These are phyloP conservation scores for Mucor irregularis DNA, from an alignment of 371 early-diverging fungal species.

Conservation along the genomic window DNA sequence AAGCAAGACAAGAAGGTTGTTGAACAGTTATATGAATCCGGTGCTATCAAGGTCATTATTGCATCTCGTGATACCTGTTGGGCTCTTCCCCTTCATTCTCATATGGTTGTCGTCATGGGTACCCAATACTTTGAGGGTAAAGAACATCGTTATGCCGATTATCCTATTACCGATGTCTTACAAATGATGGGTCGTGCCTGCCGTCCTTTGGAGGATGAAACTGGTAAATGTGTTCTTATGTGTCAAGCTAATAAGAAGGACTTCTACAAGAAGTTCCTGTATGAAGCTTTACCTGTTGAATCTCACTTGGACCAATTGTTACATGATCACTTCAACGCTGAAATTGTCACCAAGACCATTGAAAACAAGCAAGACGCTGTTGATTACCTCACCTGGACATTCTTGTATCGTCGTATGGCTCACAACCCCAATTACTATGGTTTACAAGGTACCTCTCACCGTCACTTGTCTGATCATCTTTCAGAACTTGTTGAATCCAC, in stretches of 20 bases:
- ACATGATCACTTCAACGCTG: slow-evolving; percentile 96
- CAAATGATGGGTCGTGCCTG: slow-evolving; percentile 97
- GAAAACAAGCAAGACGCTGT: slow-evolving; percentile 98
- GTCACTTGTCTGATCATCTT: slow-evolving; percentile 88
- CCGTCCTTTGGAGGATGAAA: slow-evolving; percentile 64
- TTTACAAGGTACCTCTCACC: slow-evolving; percentile 82
- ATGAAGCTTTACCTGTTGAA: slow-evolving; percentile 94
- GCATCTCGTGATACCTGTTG: slow-evolving; percentile 91
- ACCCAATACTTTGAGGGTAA: slow-evolving; percentile 93
- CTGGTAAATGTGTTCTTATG: slow-evolving; percentile 89
- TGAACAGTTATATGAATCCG: slow-evolving; percentile 72
- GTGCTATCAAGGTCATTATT: slow-evolving; percentile 87
- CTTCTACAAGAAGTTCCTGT: slow-evolving; percentile 94
- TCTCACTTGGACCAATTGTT: slow-evolving; percentile 86
- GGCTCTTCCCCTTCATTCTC: slow-evolving; percentile 78
- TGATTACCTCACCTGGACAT: slow-evolving; percentile 97
- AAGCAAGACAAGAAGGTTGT: slow-evolving; percentile 74
- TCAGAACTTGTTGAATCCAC: slow-evolving; percentile 95
- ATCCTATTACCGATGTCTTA: slow-evolving; percentile 89
- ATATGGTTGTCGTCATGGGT: slow-evolving; percentile 94
- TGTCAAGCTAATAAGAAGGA: slow-evolving; percentile 93
- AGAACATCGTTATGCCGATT: slow-evolving; percentile 95
- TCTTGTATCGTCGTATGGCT: slow-evolving; percentile 92
- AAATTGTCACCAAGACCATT: slow-evolving; percentile 91
- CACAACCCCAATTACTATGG: slow-evolving; percentile 97